Base-by-base conservation (phyloP, 192 early-diverging fungal genomes). In the Diversispora eburnea region DNA sequence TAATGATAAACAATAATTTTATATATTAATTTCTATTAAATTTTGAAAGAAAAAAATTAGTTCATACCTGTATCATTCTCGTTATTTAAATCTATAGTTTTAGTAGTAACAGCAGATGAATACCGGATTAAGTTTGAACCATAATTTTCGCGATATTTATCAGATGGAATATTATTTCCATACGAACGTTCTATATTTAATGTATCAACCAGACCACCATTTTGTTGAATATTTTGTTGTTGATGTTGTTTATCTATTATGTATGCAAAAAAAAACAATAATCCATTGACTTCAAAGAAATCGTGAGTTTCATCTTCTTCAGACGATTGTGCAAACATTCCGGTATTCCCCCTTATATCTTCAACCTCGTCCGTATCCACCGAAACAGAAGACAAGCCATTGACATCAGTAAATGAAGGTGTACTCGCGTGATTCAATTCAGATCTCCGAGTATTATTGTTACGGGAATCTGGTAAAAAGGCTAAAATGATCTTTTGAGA, bases 221-320 rank as follows among this genome's bases (percentile, higher is more conserved):
- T 33, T 33, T 33, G 25, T 33, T 33, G 25, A 33, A 33, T 33
- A 1, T 1, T 33, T 33, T 33, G 25, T 33, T 33, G 25, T 33
- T 54, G 13, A 4, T 46, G 3, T 20, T 72, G 57, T 6, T 39
- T 64, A 17, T 69, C 76, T 10, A 77, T 22, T 43, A 83, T 81
- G 77, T 92, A 94, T 0, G 81, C 89, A 77, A 94, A 90, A 75
- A 94, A 94, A 77, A 93, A 94, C 5, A 94, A 79, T 52, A 92
- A 79, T 6, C 93, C 93, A 60, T 93, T 92, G 77, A 94, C 84
- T 68, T 94, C 92, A 61, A 88, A 89, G 15, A 79, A 78, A 74
- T 82, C 81, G 66, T 85, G 81, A 47, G 81, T 77, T 15, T 90
- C 89, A 64, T 91, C 88, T 42, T 88, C 90, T 41, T 78, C 81